phyloP scores from a whole-genome alignment of 129 eudicot species.

The Cynara cardunculus region DNA sequence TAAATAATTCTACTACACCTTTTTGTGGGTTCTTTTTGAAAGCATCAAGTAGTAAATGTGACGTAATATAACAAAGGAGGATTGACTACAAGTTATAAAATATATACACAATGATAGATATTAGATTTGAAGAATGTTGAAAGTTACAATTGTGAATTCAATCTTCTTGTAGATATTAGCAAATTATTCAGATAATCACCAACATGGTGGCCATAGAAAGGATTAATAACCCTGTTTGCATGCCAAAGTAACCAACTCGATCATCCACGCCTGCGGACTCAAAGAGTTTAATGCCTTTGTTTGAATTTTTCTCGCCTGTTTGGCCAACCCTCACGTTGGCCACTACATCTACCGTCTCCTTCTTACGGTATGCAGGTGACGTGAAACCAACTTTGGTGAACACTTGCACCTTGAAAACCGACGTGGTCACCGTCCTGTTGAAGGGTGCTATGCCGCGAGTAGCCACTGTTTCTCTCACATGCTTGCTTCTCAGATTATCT shows the following conservation, averaged over 20 bases:
- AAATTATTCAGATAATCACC: neutral
- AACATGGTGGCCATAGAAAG: constrained; percentile 18
- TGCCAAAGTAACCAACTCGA: neutral
- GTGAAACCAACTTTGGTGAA: constrained; percentile 29
- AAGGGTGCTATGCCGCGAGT: constrained; percentile 21
- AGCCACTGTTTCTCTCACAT: constrained; percentile 16
- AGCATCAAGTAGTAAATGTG: too few relatives aligned
- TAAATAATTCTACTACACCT: too few relatives aligned
- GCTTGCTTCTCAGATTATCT: constrained; percentile 15
- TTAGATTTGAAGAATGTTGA: neutral
- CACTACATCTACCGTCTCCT: constrained; percentile 5
- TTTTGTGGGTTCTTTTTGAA: too few relatives aligned
- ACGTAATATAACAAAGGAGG: too few relatives aligned
- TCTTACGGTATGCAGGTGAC: constrained; percentile 28
- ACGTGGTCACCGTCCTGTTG: constrained; percentile 14
- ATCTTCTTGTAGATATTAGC: neutral
- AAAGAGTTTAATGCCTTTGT: constrained; percentile 24
- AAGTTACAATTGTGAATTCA: neutral
- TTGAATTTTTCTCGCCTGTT: constrained; percentile 8
- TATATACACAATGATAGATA: neutral
- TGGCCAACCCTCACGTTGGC: constrained; percentile 29
- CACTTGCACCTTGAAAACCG: constrained; percentile 27
- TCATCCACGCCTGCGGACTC: constrained; percentile 14
- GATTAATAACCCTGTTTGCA: neutral
- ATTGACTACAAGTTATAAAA: too few relatives aligned